These are phyloP conservation scores for Lecanicillium sp. DNA, from an alignment of 2,329 filamentous ascomycete species.

Conservation along the genomic window DNA sequence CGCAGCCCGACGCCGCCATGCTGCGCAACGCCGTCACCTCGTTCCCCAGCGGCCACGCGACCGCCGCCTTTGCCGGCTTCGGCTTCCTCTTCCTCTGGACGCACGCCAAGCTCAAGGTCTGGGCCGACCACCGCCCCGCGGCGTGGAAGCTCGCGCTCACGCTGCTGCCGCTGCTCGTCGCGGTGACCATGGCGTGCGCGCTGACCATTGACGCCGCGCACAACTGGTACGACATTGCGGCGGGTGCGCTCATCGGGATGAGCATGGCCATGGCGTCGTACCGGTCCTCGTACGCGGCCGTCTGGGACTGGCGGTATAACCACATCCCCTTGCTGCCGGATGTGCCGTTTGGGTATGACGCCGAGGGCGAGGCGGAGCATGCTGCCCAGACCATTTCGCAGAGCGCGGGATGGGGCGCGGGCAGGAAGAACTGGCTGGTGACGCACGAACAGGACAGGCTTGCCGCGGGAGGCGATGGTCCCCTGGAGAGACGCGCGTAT, in stretches of 20 bases:
- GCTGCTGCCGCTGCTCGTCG: constrained; percentile 54
- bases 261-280: constrained; percentile 57
- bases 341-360: constrained; percentile 26
- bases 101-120: constrained; percentile 67
- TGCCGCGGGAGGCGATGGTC: neutral
- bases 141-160: constrained; percentile 60
- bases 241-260: constrained; percentile 57
- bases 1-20: constrained; percentile 41
- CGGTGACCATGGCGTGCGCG: constrained; percentile 52
- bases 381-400: constrained; percentile 12
- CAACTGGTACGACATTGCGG: constrained; percentile 64
- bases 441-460: neutral
- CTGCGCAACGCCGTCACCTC: constrained; percentile 58
- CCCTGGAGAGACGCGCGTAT: neutral
- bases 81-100: constrained; percentile 62
- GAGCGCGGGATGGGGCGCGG: constrained; percentile 15
- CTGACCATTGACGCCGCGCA: constrained; percentile 61
- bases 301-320: constrained; percentile 64
- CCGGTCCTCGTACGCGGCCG: constrained; percentile 58
- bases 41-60: constrained; percentile 64
- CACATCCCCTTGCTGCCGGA: constrained; percentile 55
- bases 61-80: constrained; percentile 57
- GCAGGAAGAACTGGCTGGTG: constrained; percentile 14
- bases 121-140: constrained; percentile 57
- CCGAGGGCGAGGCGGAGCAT: constrained; percentile 8